Percentiles rank a stretch among this genome's conserved stretches.
Conservation (phyloP, 225 moss, liverwort and hornwort species). For the Neckera pumila region DNA sequence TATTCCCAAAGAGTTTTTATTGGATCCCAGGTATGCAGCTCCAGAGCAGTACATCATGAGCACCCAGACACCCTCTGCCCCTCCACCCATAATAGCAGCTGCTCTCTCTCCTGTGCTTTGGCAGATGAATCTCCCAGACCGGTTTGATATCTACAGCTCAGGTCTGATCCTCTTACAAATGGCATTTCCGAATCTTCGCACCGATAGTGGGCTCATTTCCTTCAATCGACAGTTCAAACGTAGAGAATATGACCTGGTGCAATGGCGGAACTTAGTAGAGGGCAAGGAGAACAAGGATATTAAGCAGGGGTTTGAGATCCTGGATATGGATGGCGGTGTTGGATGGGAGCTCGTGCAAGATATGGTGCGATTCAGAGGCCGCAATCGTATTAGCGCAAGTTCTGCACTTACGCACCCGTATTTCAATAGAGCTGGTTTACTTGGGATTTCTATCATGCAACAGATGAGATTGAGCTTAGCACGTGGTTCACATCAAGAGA, state of each 20-base stretch:
- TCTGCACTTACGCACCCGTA: constrained; percentile 85
- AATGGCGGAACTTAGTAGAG: constrained; percentile 68
- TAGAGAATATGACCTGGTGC: constrained; percentile 63
- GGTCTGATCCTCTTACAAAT: constrained; percentile 92
- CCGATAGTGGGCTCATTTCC: constrained; percentile 74
- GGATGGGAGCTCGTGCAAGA: constrained; percentile 90
- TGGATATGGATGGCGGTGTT: constrained; percentile 80
- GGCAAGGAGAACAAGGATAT: constrained; percentile 53
- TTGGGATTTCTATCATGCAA: constrained; percentile 61
- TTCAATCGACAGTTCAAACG: constrained; percentile 99
- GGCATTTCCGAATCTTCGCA: constrained; percentile 87
- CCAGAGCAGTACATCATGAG: constrained; percentile 99
- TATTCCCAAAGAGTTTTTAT: constrained; percentile 86
- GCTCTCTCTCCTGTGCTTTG: constrained; percentile 91
- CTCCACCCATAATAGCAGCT: constrained; percentile 78
- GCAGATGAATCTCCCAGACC: constrained; percentile 99
- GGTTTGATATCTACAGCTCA: constrained; percentile 86
- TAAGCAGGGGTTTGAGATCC: constrained; percentile 80
- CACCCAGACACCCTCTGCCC: constrained; percentile 96
- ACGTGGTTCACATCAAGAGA: constrained; percentile 55
- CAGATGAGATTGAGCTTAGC: constrained; percentile 44
- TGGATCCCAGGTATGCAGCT: constrained; percentile 98
- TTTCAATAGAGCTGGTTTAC: constrained; percentile 57
- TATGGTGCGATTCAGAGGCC: constrained; percentile 83
- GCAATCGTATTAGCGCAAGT: constrained; percentile 70